Base-by-base conservation (phyloP, 2,329 filamentous ascomycete species). In the Akanthomyces uredinophilus region DNA sequence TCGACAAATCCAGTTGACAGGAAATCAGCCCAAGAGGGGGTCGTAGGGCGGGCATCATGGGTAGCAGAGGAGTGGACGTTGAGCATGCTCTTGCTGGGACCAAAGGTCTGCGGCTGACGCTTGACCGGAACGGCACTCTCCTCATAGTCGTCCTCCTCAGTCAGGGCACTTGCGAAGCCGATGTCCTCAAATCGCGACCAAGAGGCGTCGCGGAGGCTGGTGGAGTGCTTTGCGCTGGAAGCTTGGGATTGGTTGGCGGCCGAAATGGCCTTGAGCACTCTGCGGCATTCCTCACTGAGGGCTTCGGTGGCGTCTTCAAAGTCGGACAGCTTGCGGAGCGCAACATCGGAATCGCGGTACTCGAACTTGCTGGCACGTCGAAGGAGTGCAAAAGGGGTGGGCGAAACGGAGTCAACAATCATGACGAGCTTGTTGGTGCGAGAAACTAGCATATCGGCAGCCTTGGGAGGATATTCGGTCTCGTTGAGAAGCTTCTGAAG, bases 181-280 rank as follows among this genome's bases (percentile, higher is more conserved):
- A 98, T 87, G 70, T 97, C 95, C 73, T 97, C 92, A 66, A 99
- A 99, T 56, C 92, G 86, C 18, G 95, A 98, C 95, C 95, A 99
- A 0, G 93, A 96, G 22, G 93, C 91, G 73, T 98, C 93, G 41
- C 85, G 85, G 61, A 92, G 77, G 64, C 88, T 87, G 5, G 88
- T 91, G 1, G 88, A 90, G 62, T 87, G 84, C 71, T 91, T 87
- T 18, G 85, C 80, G 70, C 82, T 88, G 5, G 88, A 89, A 16
- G 87, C 85, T 60, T 89, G 87, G 0, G 91, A 95, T 72, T 96
- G 91, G 68, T 98, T 98, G 51, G 90, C 87, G 0, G 90, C 87
- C 14, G 95, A 92, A 67, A 99, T 94, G 35, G 91, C 89, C 72
- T 88, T 89, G 62, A 99, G 81, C 53, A 99, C 95, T 74, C 95